Evolutionary conservation across 257 asterid species (phyloP), one percentile per base, ranked within the genome.

Genomic region (Leonotis leonurus): DNA sequence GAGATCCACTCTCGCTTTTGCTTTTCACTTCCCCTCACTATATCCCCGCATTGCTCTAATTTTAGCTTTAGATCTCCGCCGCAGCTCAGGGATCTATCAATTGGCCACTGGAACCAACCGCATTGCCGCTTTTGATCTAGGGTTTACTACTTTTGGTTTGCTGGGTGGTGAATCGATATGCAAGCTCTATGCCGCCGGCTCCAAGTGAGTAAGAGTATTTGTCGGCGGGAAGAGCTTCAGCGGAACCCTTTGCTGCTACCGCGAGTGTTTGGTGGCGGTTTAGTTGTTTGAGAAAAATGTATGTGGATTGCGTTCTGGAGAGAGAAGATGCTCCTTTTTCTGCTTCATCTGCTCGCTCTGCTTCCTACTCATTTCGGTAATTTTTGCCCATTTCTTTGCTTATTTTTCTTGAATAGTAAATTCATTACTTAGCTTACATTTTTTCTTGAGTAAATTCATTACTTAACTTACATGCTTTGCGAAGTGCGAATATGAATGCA

Each of bases 241-340:
- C 62, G 75, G 75, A 78, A 70, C 78, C 85, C 84, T 75, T 69
- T 72, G 26, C 59, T 51, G 67, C 75, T 67, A 12, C 51, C 48
- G 77, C 55, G 51, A 67, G 75, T 71, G 75, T 58, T 55, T 21
- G 18, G 73, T 40, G 62, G 63, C 53, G 50, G 53, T 51, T 37
- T 69, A 67, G 71, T 70, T 54, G 78, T 73, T 53, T 77, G 84
- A 76, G 67, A 65, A 85, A 69, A 83, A 76, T 81, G 90, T 70
- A 50, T 33, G 63, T 72, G 78, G 70, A 73, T 69, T 76, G 73
- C 75, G 64, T 36, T 64, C 45, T 71, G 62, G 79, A 81, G 79
- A 83, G 77, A 79, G 86, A 77, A 80, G 85, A 88, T 85, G 94
- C 84, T 81, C 72, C 74, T 69, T 58, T 72, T 72, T 71, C 81